Conservation (phyloP, 2,329 filamentous ascomycete species). For the Cyanodermella asteris region DNA sequence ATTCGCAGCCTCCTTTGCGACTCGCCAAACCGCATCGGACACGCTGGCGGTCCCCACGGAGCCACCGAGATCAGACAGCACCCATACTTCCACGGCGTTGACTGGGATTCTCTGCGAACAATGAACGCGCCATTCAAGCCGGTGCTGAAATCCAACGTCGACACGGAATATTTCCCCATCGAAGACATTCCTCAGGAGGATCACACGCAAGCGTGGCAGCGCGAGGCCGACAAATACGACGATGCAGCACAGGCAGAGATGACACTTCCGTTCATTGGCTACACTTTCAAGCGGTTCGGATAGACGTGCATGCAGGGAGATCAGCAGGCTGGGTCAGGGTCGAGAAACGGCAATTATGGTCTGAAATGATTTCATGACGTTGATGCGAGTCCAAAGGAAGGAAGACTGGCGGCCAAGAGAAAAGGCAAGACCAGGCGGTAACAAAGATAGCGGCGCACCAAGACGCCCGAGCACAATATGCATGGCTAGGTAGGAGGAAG, state of each 20-base stretch:
- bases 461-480: too few species aligned
- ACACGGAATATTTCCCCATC: slow-evolving; percentile 96
- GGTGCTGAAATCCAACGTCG: slow-evolving; percentile 74
- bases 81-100: slow-evolving; percentile 88
- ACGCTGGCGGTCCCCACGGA: slow-evolving; percentile 32
- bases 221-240: slow-evolving; percentile 53
- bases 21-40: slow-evolving; percentile 73
- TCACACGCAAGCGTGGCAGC: slow-evolving; percentile 67
- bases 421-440: too few species aligned
- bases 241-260: slow-evolving; percentile 75
- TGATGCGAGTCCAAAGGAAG: too few species aligned
- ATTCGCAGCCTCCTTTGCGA: slow-evolving; percentile 66
- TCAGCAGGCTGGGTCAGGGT: too few species aligned
- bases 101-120: slow-evolving; percentile 77
- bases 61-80: slow-evolving; percentile 89
- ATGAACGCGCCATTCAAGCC: slow-evolving; percentile 95
- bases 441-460: too few species aligned
- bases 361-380: too few species aligned
- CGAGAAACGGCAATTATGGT: too few species aligned
- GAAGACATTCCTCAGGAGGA: slow-evolving; percentile 97
- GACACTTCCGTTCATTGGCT: slow-evolving; percentile 87
- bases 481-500: too few species aligned
- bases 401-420: too few species aligned
- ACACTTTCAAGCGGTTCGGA: slow-evolving; percentile 97
- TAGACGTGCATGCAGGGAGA: too few species aligned